Evolutionary conservation across 2,329 filamentous ascomycete species (phyloP), one percentile per base, ranked within the genome.

Genomic region (Arthrinium puccinioides): DNA sequence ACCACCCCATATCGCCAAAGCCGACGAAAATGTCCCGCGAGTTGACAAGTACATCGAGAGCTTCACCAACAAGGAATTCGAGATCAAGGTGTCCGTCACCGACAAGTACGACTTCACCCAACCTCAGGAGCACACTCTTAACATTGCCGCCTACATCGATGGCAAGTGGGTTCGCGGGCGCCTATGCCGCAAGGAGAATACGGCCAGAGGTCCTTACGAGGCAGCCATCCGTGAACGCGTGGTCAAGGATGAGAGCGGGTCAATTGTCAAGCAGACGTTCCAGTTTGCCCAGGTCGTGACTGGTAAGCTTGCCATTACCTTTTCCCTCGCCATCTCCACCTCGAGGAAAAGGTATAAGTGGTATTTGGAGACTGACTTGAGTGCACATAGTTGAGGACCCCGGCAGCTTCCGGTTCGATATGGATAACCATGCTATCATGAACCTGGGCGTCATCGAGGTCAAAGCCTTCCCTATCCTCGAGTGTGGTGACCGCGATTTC

Each of bases 31-130:
- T n/a, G 32, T 8, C 19, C 5, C 23, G 9, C 42, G 39, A 21
- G 21, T 19, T 4, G 28, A 20, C 13, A 44, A 38, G 9, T 52
- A 43, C 23, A 41, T 54, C 24, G 48, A 52, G 37, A 48, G 45
- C 10, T 38, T 38, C n/a, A 43, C 44, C 16, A 35, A 47, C 9
- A 39, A 48, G 2, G 27, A 23, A 6, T 52, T 52, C 26, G 21
- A 39, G 4, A 38, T 53, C 16, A 31, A 37, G 18, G 37, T 48
- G 7, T 34, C 37, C 16, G 41, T 38, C 6, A 39, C 39, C 14
- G 24, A 44, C 4, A 36, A 38, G 15, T 41, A 46, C 14, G 20
- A 37, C 8, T 44, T 37, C 40, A 37, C 37, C 9, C 27, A 34
- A 15, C 31, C 31, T 9, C 23, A 25, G 6, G 24, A 41, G 13